Evolutionary conservation across 1,139 yeast genomes (phyloP).

Genomic region (Starmera stellimalicola): DNA sequence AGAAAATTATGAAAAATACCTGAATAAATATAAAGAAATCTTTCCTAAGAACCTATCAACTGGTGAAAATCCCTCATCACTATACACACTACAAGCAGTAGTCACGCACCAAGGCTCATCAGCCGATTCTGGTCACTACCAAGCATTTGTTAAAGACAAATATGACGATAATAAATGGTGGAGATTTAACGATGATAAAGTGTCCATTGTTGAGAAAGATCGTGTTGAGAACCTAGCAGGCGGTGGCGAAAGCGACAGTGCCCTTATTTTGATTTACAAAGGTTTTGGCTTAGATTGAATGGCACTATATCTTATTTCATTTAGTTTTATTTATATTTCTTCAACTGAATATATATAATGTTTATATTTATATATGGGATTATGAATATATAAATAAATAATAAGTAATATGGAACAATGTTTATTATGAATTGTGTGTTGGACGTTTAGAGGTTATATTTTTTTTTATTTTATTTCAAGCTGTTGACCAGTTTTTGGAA

Average conservation of each 20-base stretch:
- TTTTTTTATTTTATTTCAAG: slow-evolving; percentile 16
- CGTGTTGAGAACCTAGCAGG: slow-evolving; percentile 83
- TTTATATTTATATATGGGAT: not conserved
- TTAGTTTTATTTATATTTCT: no score
- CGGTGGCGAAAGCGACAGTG: slow-evolving; percentile 97
- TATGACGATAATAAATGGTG: slow-evolving; percentile 80
- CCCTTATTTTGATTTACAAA: slow-evolving; percentile 77
- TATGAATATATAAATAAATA: slow-evolving; percentile 1
- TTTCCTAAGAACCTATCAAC: slow-evolving; percentile 27
- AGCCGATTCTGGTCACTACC: slow-evolving; percentile 97
- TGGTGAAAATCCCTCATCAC: slow-evolving; percentile 80
- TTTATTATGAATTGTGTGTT: not conserved
- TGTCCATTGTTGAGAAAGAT: slow-evolving; percentile 65
- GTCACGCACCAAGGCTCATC: slow-evolving; percentile 92
- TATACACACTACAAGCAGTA: slow-evolving; percentile 75
- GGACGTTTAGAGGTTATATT: not conserved
- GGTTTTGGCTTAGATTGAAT: slow-evolving; percentile 46
- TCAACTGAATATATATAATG: not conserved
- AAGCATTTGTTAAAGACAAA: slow-evolving; percentile 72
- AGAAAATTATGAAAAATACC: slow-evolving; percentile 28
- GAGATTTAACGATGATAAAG: slow-evolving; percentile 91
- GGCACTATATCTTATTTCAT: no score
- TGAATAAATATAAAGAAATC: slow-evolving; percentile 26
- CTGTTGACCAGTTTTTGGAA: slow-evolving; percentile 45
- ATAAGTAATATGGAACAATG: slow-evolving; percentile 1